Percentiles rank a stretch among this genome's conserved stretches.
phyloP scores from a whole-genome alignment of 2,329 filamentous ascomycete genomes.

The Ophiostoma ulmi region DNA sequence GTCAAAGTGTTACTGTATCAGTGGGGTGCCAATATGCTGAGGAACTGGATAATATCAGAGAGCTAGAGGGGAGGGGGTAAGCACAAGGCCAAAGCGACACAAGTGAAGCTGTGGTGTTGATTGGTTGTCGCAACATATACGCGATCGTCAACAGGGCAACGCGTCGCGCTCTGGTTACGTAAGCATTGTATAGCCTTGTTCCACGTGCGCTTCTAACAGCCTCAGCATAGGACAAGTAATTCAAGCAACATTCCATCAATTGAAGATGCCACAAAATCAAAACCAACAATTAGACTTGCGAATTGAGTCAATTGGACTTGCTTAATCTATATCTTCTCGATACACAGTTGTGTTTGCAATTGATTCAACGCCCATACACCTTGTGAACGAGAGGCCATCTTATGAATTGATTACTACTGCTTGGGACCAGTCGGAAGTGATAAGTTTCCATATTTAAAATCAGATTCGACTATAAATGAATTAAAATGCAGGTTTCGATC shows the following conservation, averaged over 20 bases:
- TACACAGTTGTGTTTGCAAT: background rate
- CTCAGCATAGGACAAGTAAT: background rate
- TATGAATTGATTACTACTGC: background rate
- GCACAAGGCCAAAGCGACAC: background rate
- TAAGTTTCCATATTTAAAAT: too few species aligned
- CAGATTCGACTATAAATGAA: too few species aligned
- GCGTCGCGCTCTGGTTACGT: conserved; percentile 15
- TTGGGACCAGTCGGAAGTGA: too few species aligned
- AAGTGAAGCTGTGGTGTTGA: conserved; percentile 16
- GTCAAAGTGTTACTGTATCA: conserved; percentile 4
- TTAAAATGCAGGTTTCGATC: too few species aligned
- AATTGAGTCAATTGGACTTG: too few species aligned
- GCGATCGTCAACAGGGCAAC: conserved; percentile 22
- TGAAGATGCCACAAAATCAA: too few species aligned
- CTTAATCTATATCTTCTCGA: background rate
- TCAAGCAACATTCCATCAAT: too few species aligned
- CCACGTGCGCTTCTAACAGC: background rate
- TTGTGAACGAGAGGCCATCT: background rate
- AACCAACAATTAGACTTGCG: too few species aligned
- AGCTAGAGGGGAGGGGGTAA: background rate
- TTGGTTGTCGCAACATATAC: conserved; percentile 17
- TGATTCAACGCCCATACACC: background rate
- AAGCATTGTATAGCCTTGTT: background rate
- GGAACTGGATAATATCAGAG: conserved; percentile 8
- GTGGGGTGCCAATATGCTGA: conserved; percentile 4